Base-by-base conservation (phyloP, 2,329 filamentous ascomycete genomes). In the Paraphaeosphaeria sporulosa region DNA sequence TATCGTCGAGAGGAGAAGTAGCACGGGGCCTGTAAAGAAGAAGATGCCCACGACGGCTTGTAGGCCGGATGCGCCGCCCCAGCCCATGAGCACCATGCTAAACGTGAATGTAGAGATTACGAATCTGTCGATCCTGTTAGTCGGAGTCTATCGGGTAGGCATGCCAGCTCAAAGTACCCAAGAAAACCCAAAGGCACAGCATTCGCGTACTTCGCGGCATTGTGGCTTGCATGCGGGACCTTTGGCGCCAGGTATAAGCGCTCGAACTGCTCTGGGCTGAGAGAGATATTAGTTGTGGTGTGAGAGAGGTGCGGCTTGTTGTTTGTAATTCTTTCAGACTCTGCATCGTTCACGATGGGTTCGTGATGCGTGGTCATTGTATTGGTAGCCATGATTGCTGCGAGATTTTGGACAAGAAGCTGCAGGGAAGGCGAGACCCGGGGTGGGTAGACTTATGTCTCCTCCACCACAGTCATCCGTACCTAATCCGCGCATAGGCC, bases 1-100 rank as follows among this genome's bases (percentile, higher is more conserved):
- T 7, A 85, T 80, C 58, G 82, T 80, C 32, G 79, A 75, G 36
- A 84, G 77, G 15, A 79, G 67, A 7, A 85, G 74, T 48, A 85
- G 78, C 13, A 85, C 67, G 1, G 83, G 83, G 0, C 83, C 83
- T 47, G 72, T 64, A 73, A 80, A 73, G 78, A 82, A 71, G 77
- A 83, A 71, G 58, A 79, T 78, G 7, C 76, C 76, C 10, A 68
- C 76, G 8, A 80, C 75, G 38, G 76, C 76, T 21, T 71, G 68
- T 2, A 79, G 60, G 2, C 74, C 74, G 15, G 57, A 68, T n/a
- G 78, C 76, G 38, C 76, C 76, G 32, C 76, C 76, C 74, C 76
- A 79, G 4, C 75, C 76, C 70, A 79, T 79, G 19, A 78, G 57
- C 7, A 80, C 68, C 74, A 79, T 80, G 13, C 69, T 68, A 57